These are phyloP conservation scores for Triticum monococcum DNA, from an alignment of 176 grass and related monocot genomes.

Conservation along the genomic window DNA sequence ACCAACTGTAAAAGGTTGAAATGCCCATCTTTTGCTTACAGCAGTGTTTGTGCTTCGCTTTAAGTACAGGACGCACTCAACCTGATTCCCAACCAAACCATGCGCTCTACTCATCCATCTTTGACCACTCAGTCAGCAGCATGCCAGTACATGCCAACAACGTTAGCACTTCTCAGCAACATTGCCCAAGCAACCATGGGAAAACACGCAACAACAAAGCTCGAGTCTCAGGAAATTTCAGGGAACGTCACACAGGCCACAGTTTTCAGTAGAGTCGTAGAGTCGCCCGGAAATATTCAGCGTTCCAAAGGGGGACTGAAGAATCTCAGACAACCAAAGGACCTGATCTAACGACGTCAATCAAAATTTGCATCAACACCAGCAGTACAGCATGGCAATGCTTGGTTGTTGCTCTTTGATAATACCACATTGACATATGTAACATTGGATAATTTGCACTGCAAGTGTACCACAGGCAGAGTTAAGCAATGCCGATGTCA, in stretches of 20 bases:
- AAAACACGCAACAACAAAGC: not conserved
- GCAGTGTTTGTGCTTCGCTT: too few species aligned
- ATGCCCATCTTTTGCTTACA: not conserved
- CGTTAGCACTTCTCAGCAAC: not conserved
- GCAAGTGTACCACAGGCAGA: conserved; percentile 6
- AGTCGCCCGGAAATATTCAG: not conserved
- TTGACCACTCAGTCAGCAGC: not conserved
- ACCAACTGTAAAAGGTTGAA: not conserved
- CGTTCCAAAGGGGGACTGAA: not conserved
- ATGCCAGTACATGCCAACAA: not conserved
- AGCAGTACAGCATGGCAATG: not conserved
- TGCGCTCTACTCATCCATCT: not conserved
- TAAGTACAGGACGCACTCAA: too few species aligned
- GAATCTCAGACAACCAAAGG: conserved; percentile 11
- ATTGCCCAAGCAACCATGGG: not conserved
- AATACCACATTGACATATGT: not conserved
- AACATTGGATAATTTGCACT: conserved; percentile 22
- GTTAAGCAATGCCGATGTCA: not conserved
- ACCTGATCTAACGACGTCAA: conserved; percentile 13
- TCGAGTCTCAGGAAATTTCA: not conserved
- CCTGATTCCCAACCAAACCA: conserved; percentile 5
- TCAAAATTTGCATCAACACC: not conserved
- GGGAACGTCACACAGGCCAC: not conserved
- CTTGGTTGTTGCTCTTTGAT: not conserved
- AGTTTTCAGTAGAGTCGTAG: not conserved